Base-by-base conservation (phyloP, 2,329 filamentous ascomycete species). In the Xylariomycetidae sp. region DNA sequence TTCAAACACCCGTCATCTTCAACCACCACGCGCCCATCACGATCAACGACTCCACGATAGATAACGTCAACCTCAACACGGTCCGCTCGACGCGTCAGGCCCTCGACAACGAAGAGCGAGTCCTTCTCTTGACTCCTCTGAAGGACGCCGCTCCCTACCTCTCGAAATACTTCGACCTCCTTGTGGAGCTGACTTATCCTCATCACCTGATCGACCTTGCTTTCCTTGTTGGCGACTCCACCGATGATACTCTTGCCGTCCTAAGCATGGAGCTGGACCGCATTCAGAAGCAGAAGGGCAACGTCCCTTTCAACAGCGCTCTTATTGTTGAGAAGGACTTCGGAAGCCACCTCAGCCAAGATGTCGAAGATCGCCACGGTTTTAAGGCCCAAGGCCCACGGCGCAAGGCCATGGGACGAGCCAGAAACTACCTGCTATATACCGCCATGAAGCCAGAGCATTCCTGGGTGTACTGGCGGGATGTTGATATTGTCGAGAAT, bases 401-500 rank as follows among this genome's bases (percentile, higher is more conserved):
- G 43, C 79, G 92, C 46, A 96, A 90, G 65, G 79, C 82, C 22
- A 89, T 98, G 76, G 92, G 84, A 28, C 79, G 74, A 47, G 92
- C 92, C 18, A 78, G 92, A 49, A 98, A 98, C 60, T 98, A 94
- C 60, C 71, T 98, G 14, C 75, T 98, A 2, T 76, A 79, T 19
- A 72, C 86, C 0, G 82, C 92, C 3, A 58, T 98, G 51, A 94
- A 93, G 66, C 79, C 88, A 0, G 88, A 96, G 41, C 92, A 98
- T 58, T 90, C 88, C 7, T 98, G 92, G 92, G 89, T 96, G 7
- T 96, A 95, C 61, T 98, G 92, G 92, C 79, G 92, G 39, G 92
- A 98, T 58, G 89, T 95, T 31, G 92, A 98, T 60, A 95, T 98
- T 49, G 79, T 85, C 29, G 89, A 98, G 55, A 94, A 84, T 57